Evolutionary conservation across 2,329 filamentous ascomycete species (phyloP).

Genomic region (Cryphonectria nitschkei): DNA sequence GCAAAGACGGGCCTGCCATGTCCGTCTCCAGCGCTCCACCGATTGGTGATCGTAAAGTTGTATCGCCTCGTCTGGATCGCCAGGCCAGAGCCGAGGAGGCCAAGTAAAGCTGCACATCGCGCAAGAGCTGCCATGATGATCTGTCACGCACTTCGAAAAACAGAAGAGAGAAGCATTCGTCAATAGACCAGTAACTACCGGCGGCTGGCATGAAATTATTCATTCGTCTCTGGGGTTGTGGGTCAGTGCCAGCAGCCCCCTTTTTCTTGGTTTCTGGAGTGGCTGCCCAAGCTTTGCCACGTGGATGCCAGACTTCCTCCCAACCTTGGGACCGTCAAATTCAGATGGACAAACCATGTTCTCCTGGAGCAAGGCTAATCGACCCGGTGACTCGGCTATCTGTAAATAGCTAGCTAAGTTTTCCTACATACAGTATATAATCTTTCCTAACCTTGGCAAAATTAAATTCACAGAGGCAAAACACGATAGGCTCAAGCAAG

Average conservation of each 20-base stretch:
- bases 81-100: conserved; percentile 16
- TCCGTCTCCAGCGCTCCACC: conserved; percentile 22
- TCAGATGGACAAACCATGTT: too few species aligned
- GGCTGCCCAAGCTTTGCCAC: too few species aligned
- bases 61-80: conserved; percentile 8
- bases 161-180: background rate
- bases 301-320: too few species aligned
- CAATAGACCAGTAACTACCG: background rate
- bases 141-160: background rate
- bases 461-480: too few species aligned
- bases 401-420: too few species aligned
- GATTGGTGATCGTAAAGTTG: conserved; percentile 20
- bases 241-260: background rate
- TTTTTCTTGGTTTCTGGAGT: background rate
- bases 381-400: too few species aligned
- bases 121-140: conserved; percentile 4
- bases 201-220: background rate
- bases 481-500: background rate
- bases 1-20: conserved; percentile 29
- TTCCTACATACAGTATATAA: too few species aligned
- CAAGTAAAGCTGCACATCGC: conserved; percentile 11
- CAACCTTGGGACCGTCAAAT: too few species aligned
- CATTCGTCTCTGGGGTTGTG: background rate
- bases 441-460: too few species aligned
- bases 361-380: too few species aligned